Percentiles rank a stretch among this genome's conserved stretches.
Conservation (phyloP, 2,329 filamentous ascomycete genomes). For the Blumeria hordei region DNA sequence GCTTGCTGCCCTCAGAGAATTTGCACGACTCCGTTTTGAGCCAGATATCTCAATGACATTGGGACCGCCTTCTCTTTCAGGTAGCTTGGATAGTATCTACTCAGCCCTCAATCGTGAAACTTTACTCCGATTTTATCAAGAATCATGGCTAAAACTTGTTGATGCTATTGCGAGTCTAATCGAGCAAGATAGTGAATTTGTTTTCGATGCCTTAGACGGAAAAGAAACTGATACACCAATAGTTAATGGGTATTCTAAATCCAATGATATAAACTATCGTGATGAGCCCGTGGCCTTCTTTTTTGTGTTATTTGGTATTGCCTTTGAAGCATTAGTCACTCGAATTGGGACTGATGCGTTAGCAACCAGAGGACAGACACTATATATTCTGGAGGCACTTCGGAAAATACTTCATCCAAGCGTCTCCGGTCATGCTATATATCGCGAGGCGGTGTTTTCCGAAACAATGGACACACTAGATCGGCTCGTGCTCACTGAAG, state of each 20-base stretch:
- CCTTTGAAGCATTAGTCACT: constrained; percentile 83
- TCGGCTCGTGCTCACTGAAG: constrained; percentile 75
- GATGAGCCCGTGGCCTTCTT: constrained; percentile 97
- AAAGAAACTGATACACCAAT: constrained; percentile 30
- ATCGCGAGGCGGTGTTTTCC: constrained; percentile 82
- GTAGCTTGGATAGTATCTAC: constrained; percentile 81
- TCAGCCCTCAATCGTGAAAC: constrained; percentile 87
- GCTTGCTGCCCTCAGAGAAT: constrained; percentile 81
- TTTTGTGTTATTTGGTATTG: constrained; percentile 89
- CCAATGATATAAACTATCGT: constrained; percentile 79
- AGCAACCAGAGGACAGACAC: constrained; percentile 50
- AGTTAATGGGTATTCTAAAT: constrained; percentile 27
- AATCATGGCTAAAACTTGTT: constrained; percentile 86
- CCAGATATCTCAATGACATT: constrained; percentile 87
- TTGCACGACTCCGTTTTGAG: constrained; percentile 79
- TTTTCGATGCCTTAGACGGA: constrained; percentile 87
- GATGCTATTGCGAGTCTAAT: constrained; percentile 94
- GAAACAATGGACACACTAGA: constrained; percentile 95
- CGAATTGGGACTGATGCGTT: constrained; percentile 43
- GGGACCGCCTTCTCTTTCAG: constrained; percentile 56
- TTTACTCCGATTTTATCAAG: constrained; percentile 83
- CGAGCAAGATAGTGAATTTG: constrained; percentile 91
- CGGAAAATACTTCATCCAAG: constrained; percentile 89
- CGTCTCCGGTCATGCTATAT: constrained; percentile 89
- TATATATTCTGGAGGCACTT: constrained; percentile 73